These are phyloP conservation scores for Meredithiella fracta DNA, from an alignment of 2,329 filamentous ascomycete species.

Conservation along the genomic window DNA sequence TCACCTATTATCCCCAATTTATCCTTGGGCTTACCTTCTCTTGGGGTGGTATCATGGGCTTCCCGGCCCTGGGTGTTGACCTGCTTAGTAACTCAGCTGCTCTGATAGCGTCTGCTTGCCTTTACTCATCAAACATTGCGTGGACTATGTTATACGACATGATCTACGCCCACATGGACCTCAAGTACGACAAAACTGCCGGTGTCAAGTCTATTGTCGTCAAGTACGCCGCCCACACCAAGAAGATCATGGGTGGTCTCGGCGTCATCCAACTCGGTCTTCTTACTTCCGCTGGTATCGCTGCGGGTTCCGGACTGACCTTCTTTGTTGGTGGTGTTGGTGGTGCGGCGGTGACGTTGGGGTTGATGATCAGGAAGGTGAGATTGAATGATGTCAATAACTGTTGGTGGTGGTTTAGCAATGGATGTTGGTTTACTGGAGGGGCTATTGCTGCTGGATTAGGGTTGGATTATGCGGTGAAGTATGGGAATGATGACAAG, in stretches of 20 bases:
- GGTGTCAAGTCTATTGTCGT: conserved; percentile 81
- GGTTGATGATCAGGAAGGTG: conserved; percentile 50
- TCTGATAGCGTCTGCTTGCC: conserved; percentile 45
- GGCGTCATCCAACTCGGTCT: conserved; percentile 53
- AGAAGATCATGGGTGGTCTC: conserved; percentile 54
- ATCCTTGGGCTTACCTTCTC: conserved; percentile 74
- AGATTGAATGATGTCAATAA: conserved; percentile 48
- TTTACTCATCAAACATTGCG: conserved; percentile 65
- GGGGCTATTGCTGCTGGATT: conserved; percentile 44
- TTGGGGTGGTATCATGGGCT: conserved; percentile 79
- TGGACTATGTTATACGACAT: conserved; percentile 88
- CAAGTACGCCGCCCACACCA: conserved; percentile 62
- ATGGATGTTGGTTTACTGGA: conserved; percentile 53
- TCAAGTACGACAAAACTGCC: conserved; percentile 68
- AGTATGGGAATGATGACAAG: conserved; percentile 18
- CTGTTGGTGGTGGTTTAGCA: conserved; percentile 66
- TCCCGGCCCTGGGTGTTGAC: conserved; percentile 66
- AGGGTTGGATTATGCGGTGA: conserved; percentile 40
- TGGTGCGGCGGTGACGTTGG: conserved; percentile 43
- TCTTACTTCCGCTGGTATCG: conserved; percentile 51
- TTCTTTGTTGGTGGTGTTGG: conserved; percentile 54
- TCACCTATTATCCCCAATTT: conserved; percentile 76
- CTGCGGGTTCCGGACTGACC: conserved; percentile 49
- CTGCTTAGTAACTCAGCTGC: conserved; percentile 48
- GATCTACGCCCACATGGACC: conserved; percentile 87